These are phyloP conservation scores for Coemansia guatemalensis DNA, from an alignment of 192 early-diverging fungal species.

Conservation along the genomic window DNA sequence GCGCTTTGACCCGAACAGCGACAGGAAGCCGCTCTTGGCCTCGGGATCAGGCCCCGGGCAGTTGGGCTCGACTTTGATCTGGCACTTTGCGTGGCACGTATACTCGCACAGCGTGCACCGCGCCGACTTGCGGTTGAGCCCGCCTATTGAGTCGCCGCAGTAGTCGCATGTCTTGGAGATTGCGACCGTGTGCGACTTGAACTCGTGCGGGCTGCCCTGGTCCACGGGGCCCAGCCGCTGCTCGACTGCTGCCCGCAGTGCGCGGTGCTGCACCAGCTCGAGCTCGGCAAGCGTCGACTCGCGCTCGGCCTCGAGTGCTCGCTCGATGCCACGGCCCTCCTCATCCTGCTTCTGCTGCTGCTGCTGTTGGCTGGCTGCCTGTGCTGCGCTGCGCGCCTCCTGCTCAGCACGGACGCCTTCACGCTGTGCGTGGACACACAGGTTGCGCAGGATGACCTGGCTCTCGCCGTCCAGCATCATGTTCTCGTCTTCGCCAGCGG, in stretches of 20 bases:
- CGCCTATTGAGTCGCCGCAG: slow-evolving; percentile 48
- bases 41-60: slow-evolving; percentile 37
- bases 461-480: slow-evolving; percentile 37
- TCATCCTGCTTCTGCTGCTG: slow-evolving; percentile 2
- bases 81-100: slow-evolving; percentile 48
- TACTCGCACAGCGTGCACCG: slow-evolving; percentile 41
- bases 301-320: slow-evolving; percentile 17
- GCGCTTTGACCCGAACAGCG: slow-evolving; percentile 37
- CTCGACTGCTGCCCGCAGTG: slow-evolving; percentile 33
- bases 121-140: slow-evolving; percentile 38
- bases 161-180: slow-evolving; percentile 49
- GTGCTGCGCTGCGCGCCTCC: slow-evolving; percentile 15
- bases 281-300: slow-evolving; percentile 42
- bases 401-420: slow-evolving; percentile 21
- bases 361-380: slow-evolving; percentile 31
- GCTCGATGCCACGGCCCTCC: slow-evolving; percentile 20
- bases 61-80: slow-evolving; percentile 46
- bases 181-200: slow-evolving; percentile 40
- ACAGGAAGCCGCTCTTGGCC: slow-evolving; percentile 35
- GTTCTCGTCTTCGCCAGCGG: slow-evolving; percentile 32
- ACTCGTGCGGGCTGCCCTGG: slow-evolving; percentile 38
- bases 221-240: slow-evolving; percentile 39
- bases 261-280: slow-evolving; percentile 37
- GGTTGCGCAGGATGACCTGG: slow-evolving; percentile 45
- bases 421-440: slow-evolving; percentile 30